A percentile compares a stretch with the other conserved stretches of the same genome.
These are phyloP conservation scores for Hamamelis virginiana DNA, from an alignment of 164 flowering plant genomes.

Conservation along the genomic window DNA sequence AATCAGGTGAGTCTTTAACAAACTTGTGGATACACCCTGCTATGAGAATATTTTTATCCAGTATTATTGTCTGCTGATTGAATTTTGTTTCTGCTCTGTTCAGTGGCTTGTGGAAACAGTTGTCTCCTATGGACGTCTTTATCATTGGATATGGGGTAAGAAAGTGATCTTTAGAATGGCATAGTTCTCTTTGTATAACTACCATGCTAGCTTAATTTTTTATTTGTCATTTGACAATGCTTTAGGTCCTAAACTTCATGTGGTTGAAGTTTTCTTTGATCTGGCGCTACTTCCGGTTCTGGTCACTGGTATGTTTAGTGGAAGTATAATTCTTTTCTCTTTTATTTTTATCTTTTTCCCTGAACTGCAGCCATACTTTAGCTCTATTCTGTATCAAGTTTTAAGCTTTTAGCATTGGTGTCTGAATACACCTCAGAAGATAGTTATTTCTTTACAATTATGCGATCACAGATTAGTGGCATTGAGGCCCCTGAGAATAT, in stretches of 20 bases:
- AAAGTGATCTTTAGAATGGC: slow-evolving; percentile 16
- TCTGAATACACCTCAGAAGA: neutral
- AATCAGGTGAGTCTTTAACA: slow-evolving; percentile 52
- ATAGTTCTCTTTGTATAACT: neutral
- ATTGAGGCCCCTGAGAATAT: slow-evolving; percentile 90
- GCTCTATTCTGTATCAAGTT: neutral
- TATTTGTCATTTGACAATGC: slow-evolving; percentile 2
- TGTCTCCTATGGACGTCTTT: slow-evolving; percentile 85
- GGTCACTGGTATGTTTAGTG: slow-evolving; percentile 77
- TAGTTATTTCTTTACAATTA: slow-evolving; percentile 2
- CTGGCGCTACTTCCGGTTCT: slow-evolving; percentile 95
- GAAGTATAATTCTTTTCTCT: neutral
- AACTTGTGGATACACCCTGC: neutral
- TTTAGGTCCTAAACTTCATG: slow-evolving; percentile 93
- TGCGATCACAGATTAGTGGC: slow-evolving; percentile 61
- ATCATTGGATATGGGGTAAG: slow-evolving; percentile 98
- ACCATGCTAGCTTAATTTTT: neutral
- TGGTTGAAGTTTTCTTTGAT: slow-evolving; percentile 91
- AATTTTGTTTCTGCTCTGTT: slow-evolving; percentile 9
- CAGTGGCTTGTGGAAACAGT: slow-evolving; percentile 79
- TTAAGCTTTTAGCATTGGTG: slow-evolving; percentile 5
- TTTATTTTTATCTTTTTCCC: neutral
- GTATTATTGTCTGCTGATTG: slow-evolving; percentile 9
- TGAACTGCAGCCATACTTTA: neutral
- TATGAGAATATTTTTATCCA: neutral